Evolutionary conservation across 129 eudicot species (phyloP).

Genomic region (Lonicera japonica): DNA sequence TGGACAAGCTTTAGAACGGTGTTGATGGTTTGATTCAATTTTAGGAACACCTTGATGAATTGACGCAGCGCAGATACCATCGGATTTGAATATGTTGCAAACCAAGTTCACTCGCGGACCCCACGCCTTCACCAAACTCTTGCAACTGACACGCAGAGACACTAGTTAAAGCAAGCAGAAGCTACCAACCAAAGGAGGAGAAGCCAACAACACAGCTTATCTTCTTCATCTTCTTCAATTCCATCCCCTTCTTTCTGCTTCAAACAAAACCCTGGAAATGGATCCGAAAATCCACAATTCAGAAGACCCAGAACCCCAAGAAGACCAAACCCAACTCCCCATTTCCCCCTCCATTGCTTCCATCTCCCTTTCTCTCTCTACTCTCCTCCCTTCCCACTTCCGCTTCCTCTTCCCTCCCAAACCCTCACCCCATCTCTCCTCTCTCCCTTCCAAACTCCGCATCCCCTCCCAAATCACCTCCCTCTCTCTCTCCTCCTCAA

Average conservation of each 20-base stretch:
- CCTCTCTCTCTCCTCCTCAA: slow-evolving; percentile 37
- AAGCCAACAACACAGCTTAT: too few species aligned
- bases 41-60: too few species aligned
- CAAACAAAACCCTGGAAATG: slow-evolving; percentile 25
- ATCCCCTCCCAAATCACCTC: slow-evolving; percentile 28
- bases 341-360: too few species aligned
- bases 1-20: too few species aligned
- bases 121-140: too few species aligned
- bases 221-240: slow-evolving; percentile 15
- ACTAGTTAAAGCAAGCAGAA: too few species aligned
- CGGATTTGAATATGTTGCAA: too few species aligned
- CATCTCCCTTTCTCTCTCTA: slow-evolving; percentile 25
- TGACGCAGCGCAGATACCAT: too few species aligned
- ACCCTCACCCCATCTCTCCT: slow-evolving; percentile 61
- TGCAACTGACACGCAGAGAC: too few species aligned
- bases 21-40: too few species aligned
- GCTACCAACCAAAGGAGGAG: too few species aligned
- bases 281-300: slow-evolving; percentile 29
- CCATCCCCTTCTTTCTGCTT: slow-evolving; percentile 9
- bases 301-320: slow-evolving; percentile 28
- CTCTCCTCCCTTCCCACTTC: slow-evolving; percentile 36
- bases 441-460: slow-evolving; percentile 41
- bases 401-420: neutral
- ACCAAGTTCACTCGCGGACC: too few species aligned
- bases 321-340: slow-evolving; percentile 24